Evolutionary conservation across 2,329 filamentous ascomycete genomes (phyloP), one percentile per base, ranked within the genome.

Genomic region (Orbilia ellipsospora): DNA sequence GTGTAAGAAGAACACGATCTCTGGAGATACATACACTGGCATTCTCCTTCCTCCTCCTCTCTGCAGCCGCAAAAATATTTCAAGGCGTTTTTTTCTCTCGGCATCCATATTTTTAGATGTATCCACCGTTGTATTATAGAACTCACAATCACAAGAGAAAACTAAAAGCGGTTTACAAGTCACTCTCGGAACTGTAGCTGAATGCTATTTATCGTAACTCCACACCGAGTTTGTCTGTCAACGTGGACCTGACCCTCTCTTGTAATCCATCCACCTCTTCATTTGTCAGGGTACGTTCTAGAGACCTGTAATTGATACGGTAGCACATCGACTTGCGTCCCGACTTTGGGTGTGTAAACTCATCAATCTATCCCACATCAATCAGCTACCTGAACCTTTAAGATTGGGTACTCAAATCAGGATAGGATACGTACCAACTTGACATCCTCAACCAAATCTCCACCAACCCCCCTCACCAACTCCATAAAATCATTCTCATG

Each of bases 401-500:
- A n/a, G n/a, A n/a, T n/a, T n/a, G n/a, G n/a, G n/a, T n/a, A n/a
- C n/a, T n/a, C n/a, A n/a, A n/a, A 26, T 54, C 51, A 10, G 12
- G 56, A 51, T 60, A 2, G 16, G 36, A 48, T 15, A 67, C 77
- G 50, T 72, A 92, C 88, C 28, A 96, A 85, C 76, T 85, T 86
- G 60, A 98, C 94, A 82, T 97, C 93, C 83, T 99, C 95, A 42
- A 95, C 93, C 20, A 89, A 83, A 81, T 96, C 92, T 60, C 93
- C 94, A 8, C 89, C 92, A 55, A 94, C 86, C 78, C 90, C 90
- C 78, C 95, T 89, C 16, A 97, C 92, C 68, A 97, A 87, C 83
- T 98, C 95, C 94, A 98, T 98, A 61, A 98, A 86, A 82, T 99
- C 95, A 83, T 98, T 98, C 82, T 96, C 94, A 82, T 98, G 94